Base-by-base conservation (phyloP, 2,329 filamentous ascomycete species). In the Aspergillus proliferans region DNA sequence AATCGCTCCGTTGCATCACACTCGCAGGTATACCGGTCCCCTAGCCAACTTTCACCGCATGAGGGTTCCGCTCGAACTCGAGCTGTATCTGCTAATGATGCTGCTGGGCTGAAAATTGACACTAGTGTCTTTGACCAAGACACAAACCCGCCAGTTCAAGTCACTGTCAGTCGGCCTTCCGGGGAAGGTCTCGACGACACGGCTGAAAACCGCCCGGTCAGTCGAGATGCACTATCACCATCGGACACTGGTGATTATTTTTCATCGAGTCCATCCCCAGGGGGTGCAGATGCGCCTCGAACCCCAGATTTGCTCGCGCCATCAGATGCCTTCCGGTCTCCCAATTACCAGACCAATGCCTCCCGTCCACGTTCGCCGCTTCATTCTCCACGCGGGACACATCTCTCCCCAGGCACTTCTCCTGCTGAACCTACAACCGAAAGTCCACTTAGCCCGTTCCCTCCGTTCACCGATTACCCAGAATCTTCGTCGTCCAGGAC, bases 401-500 rank as follows among this genome's bases (percentile, higher is more conserved):
- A 2, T 19, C 52, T 48, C 24, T 45, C 54, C 42, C 44, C 46
- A 33, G 45, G 47, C 6, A 50, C 50, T 15, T 51, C 50, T 7
- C 34, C 51, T 46, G 41, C 30, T n/a, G 39, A 50, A 28, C 36
- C 52, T 46, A 55, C 63, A 42, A 30, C 26, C 9, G 26, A 30
- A 30, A 62, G 72, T 59, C 72, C 76, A 3, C 68, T 76, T 4
- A 79, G 81, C 3, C 84, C 86, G 0, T 92, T 93, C 53, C 87
- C 87, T 1, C 68, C 75, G 4, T 87, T 83, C 54, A 76, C 78
- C 2, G 87, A 91, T 52, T 80, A 78, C 1, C 77, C 79, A 3
- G 41, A 47, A 21, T 47, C 73, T 2, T 61, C 61, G 10, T 73
- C 73, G 6, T 75, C 79, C 3, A 63, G 73, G 41, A 66, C 77